Percentiles rank a stretch among this genome's conserved stretches.
These are phyloP conservation scores for Paraurostyla sp. DNA, from an alignment of 73 alveolate genomes.

Conservation along the genomic window DNA sequence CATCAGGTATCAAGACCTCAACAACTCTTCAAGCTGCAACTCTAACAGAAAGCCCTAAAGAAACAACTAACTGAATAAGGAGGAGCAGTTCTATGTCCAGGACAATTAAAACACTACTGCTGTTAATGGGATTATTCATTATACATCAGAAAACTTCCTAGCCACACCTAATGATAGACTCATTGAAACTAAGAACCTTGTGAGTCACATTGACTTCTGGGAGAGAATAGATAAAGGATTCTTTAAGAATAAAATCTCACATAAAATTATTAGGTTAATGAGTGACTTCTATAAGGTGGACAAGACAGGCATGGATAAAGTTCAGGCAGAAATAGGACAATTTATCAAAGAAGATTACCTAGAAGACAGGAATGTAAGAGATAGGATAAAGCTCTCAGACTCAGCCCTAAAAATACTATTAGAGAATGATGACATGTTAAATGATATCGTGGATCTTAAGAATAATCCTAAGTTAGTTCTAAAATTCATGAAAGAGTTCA, in stretches of 20 bases:
- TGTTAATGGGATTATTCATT: conserved; percentile 14
- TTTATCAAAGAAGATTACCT: background rate
- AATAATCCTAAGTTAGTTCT: background rate
- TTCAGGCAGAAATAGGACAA: background rate
- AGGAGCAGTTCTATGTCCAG: background rate
- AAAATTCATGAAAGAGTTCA: background rate
- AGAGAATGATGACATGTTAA: background rate
- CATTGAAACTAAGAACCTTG: background rate
- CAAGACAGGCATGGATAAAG: background rate
- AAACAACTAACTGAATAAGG: background rate
- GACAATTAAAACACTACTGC: conserved; percentile 18
- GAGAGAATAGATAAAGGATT: conserved; percentile 25
- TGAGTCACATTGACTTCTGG: background rate
- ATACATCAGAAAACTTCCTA: conserved; percentile 8
- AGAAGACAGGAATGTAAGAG: background rate
- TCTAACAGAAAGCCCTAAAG: background rate
- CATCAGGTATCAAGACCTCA: background rate
- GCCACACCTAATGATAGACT: background rate
- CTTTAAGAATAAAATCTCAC: background rate
- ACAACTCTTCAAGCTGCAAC: background rate
- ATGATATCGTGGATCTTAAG: background rate
- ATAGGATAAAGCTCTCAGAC: background rate
- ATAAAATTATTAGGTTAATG: background rate
- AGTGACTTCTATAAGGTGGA: background rate
- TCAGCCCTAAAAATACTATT: background rate